phyloP scores from a whole-genome alignment of 495 filamentous ascomycete species.

The Aspergillus conjunctus region DNA sequence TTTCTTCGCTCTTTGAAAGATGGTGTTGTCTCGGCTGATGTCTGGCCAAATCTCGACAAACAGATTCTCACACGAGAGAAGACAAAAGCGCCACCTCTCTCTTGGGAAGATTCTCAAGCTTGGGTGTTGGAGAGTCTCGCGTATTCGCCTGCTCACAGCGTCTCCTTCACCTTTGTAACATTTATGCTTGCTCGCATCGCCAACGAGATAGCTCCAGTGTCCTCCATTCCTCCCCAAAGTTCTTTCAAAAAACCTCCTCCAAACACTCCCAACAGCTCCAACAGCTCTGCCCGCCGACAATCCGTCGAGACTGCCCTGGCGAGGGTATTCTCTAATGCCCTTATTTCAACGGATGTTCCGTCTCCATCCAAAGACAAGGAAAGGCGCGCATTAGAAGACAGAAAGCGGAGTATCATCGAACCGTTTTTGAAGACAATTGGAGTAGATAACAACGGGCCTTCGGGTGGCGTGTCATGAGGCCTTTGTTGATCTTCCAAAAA shows the following conservation, averaged over 20 bases:
- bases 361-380: conserved; percentile 46
- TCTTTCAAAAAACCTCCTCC: conserved; percentile 14
- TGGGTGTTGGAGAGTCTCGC: conserved; percentile 74
- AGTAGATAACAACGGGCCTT: conserved; percentile 44
- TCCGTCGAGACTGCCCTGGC: conserved; percentile 40
- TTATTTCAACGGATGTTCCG: conserved; percentile 39
- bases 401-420: conserved; percentile 45
- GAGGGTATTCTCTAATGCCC: conserved; percentile 36
- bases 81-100: conserved; percentile 44
- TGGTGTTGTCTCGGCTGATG: conserved; percentile 64
- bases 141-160: conserved; percentile 71
- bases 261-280: conserved; percentile 14
- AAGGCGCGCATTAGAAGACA: conserved; percentile 41
- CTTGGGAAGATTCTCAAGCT: conserved; percentile 64
- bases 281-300: conserved; percentile 33
- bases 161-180: conserved; percentile 83
- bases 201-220: conserved; percentile 47
- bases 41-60: conserved; percentile 74
- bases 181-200: conserved; percentile 66
- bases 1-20: conserved; percentile 75
- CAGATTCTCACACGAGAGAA: conserved; percentile 57
- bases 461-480: conserved; percentile 33
- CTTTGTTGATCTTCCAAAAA: neutral
- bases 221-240: conserved; percentile 23
- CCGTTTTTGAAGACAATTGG: conserved; percentile 49